phyloP scores from a whole-genome alignment of 2,329 filamentous ascomycete genomes.

The Diplodia seriata region DNA sequence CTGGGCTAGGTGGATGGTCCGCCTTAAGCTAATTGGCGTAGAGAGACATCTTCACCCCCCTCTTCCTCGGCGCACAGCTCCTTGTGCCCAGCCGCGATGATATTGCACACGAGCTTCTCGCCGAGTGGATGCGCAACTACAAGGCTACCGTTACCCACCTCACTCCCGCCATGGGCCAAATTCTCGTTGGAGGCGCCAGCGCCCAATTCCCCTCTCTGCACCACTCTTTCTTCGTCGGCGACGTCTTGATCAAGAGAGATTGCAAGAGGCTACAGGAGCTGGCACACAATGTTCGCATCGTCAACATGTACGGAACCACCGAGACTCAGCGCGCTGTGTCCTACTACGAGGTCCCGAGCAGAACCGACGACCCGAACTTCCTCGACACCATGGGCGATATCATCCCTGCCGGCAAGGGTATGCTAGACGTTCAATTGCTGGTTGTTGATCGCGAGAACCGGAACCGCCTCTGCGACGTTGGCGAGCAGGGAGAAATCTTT shows the following conservation, averaged over 20 bases:
- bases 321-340: slow-evolving; percentile 83
- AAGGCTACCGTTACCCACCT: slow-evolving; percentile 82
- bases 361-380: slow-evolving; percentile 67
- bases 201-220: slow-evolving; percentile 79
- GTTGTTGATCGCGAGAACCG: slow-evolving; percentile 75
- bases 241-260: slow-evolving; percentile 84
- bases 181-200: slow-evolving; percentile 82
- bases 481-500: slow-evolving; percentile 84
- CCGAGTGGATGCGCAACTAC: slow-evolving; percentile 85
- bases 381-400: slow-evolving; percentile 73
- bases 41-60: slow-evolving; percentile 84
- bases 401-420: slow-evolving; percentile 83
- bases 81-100: slow-evolving; percentile 81
- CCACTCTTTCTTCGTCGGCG: slow-evolving; percentile 88
- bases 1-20: background rate
- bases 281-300: slow-evolving; percentile 75
- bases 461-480: slow-evolving; percentile 75
- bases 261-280: slow-evolving; percentile 77
- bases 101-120: slow-evolving; percentile 83
- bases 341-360: slow-evolving; percentile 78
- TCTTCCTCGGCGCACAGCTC: slow-evolving; percentile 83
- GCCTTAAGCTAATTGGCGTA: slow-evolving; percentile 5
- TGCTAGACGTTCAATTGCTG: slow-evolving; percentile 86
- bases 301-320: slow-evolving; percentile 89
- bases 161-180: slow-evolving; percentile 96